Conservation (phyloP, 75 land plant species). For the Selaginella moellendorffii region DNA sequence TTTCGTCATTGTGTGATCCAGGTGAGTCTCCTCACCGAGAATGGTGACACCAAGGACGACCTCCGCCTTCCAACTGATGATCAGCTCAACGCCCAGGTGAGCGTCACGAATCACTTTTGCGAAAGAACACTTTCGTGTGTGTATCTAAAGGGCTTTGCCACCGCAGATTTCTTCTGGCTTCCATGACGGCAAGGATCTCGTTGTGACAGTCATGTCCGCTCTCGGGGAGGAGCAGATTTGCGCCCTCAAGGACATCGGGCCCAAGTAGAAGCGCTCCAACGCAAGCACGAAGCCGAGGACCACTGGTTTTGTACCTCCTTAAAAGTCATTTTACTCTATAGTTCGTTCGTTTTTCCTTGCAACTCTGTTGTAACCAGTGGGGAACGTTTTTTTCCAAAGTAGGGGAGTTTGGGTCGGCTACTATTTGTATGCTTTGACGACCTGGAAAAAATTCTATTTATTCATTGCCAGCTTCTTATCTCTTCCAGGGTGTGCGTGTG, state of each 20-base stretch:
- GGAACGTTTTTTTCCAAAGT: too few relatives aligned
- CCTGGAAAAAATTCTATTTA: too few relatives aligned
- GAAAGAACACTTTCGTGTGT: too few relatives aligned
- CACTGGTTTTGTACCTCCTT: not conserved
- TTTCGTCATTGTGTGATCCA: slow-evolving; percentile 11
- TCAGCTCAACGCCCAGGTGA: slow-evolving; percentile 44
- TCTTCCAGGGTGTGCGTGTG: too few relatives aligned
- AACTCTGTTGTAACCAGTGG: too few relatives aligned
- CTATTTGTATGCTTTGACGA: too few relatives aligned
- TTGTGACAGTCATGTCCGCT: slow-evolving; percentile 58
- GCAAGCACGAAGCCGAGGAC: not conserved
- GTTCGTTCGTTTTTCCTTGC: too few relatives aligned
- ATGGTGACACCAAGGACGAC: slow-evolving; percentile 76
- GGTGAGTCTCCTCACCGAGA: slow-evolving; percentile 70
- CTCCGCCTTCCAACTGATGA: slow-evolving; percentile 87
- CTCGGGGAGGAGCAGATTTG: slow-evolving; percentile 68
- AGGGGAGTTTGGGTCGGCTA: too few relatives aligned
- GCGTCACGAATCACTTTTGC: not conserved
- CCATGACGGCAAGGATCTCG: slow-evolving; percentile 53
- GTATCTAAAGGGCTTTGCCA: not conserved
- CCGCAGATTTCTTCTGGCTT: slow-evolving; percentile 34
- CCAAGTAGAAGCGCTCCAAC: slow-evolving; percentile 16
- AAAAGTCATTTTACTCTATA: too few relatives aligned
- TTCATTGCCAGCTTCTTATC: too few relatives aligned
- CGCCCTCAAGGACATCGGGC: slow-evolving; percentile 59